Evolutionary conservation across 208 protist species (phyloP).

Genomic region (Angomonas deanei): DNA sequence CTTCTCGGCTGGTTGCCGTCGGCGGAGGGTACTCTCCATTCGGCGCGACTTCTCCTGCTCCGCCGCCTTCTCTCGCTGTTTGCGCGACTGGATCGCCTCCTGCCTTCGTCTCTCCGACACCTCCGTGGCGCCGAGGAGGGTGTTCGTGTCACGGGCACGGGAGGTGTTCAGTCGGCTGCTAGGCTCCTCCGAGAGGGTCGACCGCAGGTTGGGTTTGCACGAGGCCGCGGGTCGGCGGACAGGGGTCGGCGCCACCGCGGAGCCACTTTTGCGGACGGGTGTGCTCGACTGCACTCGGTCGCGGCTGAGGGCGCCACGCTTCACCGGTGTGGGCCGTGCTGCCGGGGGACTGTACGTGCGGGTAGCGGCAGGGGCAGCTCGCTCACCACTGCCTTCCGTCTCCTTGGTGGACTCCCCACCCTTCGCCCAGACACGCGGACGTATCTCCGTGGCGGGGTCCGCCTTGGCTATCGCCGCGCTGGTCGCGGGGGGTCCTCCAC

Average conservation of each 20-base stretch:
- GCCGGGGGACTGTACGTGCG: background rate
- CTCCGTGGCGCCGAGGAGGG: slow-evolving; percentile 16
- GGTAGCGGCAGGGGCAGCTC: background rate
- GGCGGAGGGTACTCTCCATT: background rate
- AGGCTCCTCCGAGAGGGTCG: background rate
- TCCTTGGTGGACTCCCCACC: too few relatives aligned
- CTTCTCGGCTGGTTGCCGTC: background rate
- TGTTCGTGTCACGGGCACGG: background rate
- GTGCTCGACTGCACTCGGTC: background rate
- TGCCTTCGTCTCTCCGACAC: slow-evolving; percentile 33
- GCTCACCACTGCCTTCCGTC: too few relatives aligned
- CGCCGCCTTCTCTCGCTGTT: slow-evolving; percentile 24
- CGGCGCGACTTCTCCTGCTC: slow-evolving; percentile 15
- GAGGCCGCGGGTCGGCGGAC: background rate
- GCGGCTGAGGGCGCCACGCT: background rate
- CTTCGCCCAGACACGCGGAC: too few relatives aligned
- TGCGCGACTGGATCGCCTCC: slow-evolving; percentile 27
- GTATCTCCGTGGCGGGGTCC: too few relatives aligned
- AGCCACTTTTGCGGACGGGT: background rate
- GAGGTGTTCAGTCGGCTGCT: background rate
- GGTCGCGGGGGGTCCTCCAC: background rate
- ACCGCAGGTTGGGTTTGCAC: background rate
- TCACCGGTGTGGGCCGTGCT: background rate
- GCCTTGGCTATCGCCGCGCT: too few relatives aligned
- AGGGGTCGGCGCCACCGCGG: background rate